Percentiles rank a stretch among this genome's conserved stretches.
phyloP scores from a whole-genome alignment of 169 alveolate genomes.

The Plasmodium coatneyi region DNA sequence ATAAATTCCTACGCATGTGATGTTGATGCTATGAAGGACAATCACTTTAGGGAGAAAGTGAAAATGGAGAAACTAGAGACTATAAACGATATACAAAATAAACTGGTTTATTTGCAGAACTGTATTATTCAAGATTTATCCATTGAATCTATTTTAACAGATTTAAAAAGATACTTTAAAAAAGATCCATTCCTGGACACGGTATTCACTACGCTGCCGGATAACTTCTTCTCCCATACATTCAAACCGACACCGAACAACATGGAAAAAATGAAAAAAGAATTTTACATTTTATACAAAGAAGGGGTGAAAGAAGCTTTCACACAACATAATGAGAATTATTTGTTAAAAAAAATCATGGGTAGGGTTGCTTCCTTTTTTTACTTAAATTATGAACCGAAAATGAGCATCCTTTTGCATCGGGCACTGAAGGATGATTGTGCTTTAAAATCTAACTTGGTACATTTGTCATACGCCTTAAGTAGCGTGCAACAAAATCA shows the following conservation, averaged over 20 bases:
- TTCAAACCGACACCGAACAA: constrained; percentile 31
- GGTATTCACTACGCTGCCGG: constrained; percentile 18
- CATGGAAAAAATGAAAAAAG: constrained; percentile 46
- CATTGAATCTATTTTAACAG: constrained; percentile 32
- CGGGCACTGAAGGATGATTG: constrained; percentile 26
- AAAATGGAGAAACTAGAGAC: constrained; percentile 20
- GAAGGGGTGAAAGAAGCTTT: constrained; percentile 63
- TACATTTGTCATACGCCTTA: constrained; percentile 59
- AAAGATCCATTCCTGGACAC: constrained; percentile 40
- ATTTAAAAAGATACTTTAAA: constrained; percentile 15
- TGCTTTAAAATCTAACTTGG: constrained; percentile 31
- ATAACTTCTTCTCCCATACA: constrained; percentile 33
- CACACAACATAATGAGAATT: constrained; percentile 32
- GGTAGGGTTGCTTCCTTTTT: constrained; percentile 16
- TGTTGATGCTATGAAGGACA: constrained; percentile 45
- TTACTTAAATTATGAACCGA: constrained; percentile 23
- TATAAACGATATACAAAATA: constrained; percentile 37
- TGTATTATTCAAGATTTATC: constrained; percentile 64
- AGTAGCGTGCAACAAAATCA: constrained; percentile 38
- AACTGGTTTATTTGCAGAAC: constrained; percentile 45
- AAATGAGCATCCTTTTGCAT: neutral
- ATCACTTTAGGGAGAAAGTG: neutral
- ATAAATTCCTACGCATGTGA: constrained; percentile 56
- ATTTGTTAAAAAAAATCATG: neutral
- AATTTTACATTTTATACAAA: constrained; percentile 46